Evolutionary conservation across 768 basidiomycete species (phyloP).

Genomic region (Termitomyces heimii): DNA sequence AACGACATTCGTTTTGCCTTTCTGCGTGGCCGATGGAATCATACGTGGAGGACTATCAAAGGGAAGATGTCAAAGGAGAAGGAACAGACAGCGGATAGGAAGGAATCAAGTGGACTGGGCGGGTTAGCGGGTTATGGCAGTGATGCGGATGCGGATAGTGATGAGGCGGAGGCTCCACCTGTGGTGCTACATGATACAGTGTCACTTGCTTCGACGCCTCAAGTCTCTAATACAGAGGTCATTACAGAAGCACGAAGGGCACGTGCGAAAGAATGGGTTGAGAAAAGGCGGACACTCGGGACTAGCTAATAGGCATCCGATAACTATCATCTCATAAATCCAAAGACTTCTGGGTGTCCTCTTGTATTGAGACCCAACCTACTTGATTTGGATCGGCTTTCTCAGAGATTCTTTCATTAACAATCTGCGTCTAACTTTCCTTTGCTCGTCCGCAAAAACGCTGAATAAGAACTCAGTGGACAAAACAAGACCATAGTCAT

Average conservation of each 20-base stretch:
- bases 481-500: neutral
- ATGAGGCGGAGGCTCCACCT: conserved; percentile 13
- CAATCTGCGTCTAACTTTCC: no score
- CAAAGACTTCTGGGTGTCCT: no score
- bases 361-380: no score
- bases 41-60: conserved; percentile 56
- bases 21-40: conserved; percentile 69
- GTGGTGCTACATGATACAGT: neutral
- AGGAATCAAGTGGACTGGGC: conserved; percentile 30
- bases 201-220: neutral
- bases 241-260: conserved; percentile 43
- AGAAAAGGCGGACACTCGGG: conserved; percentile 34
- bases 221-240: conserved; percentile 13
- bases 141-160: conserved; percentile 37
- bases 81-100: conserved; percentile 19
- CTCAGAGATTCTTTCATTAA: no score
- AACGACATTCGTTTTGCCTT: conserved; percentile 77
- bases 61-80: conserved; percentile 27
- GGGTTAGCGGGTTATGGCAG: conserved; percentile 57
- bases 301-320: neutral
- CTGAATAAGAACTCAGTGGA: no score
- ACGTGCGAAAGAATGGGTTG: conserved; percentile 54
- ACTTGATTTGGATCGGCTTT: neutral
- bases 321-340: no score
- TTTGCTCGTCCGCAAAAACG: no score